A percentile compares a stretch with the other conserved stretches of the same genome.
Evolutionary conservation across 2,329 filamentous ascomycete species (phyloP).

Genomic region (Colletotrichum camelliae): DNA sequence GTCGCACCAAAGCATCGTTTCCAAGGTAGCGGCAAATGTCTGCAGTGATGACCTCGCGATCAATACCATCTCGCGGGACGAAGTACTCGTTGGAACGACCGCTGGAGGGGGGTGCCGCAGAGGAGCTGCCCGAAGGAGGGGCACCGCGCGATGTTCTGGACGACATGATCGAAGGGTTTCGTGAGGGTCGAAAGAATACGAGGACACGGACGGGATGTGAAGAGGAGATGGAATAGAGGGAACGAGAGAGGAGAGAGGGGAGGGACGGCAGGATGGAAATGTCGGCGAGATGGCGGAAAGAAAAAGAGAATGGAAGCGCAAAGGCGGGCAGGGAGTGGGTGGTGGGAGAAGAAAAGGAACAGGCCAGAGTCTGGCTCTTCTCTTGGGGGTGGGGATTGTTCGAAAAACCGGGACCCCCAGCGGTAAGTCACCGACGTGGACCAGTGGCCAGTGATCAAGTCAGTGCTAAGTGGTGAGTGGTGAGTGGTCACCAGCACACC

Average conservation of each 20-base stretch:
- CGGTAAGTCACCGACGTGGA: constrained; percentile 9
- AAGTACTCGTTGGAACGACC: constrained; percentile 78
- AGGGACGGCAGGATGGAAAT: constrained; percentile 28
- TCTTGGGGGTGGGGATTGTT: constrained; percentile 16
- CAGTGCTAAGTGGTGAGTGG: not conserved
- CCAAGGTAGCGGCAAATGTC: constrained; percentile 86
- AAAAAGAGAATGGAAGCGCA: constrained; percentile 30
- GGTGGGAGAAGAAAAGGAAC: constrained; percentile 32
- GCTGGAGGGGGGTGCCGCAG: constrained; percentile 41
- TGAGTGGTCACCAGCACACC: constrained; percentile 8
- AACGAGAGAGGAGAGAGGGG: constrained; percentile 25
- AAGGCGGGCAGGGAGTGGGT: constrained; percentile 31
- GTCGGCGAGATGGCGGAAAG: constrained; percentile 32
- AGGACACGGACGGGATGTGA: constrained; percentile 13
- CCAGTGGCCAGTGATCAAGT: constrained; percentile 1
- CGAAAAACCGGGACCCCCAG: constrained; percentile 20
- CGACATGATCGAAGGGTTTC: constrained; percentile 39
- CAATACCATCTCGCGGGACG: constrained; percentile 80
- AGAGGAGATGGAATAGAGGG: constrained; percentile 22
- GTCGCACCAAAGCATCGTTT: constrained; percentile 81
- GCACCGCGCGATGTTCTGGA: constrained; percentile 44
- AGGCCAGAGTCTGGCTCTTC: constrained; percentile 21
- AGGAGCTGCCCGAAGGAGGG: constrained; percentile 29
- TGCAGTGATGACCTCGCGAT: constrained; percentile 82
- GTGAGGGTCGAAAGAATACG: constrained; percentile 21